Percentiles rank a stretch among this genome's conserved stretches.
phyloP scores from a whole-genome alignment of 2,329 filamentous ascomycete species.

The Sclerotiophoma versabilis region DNA sequence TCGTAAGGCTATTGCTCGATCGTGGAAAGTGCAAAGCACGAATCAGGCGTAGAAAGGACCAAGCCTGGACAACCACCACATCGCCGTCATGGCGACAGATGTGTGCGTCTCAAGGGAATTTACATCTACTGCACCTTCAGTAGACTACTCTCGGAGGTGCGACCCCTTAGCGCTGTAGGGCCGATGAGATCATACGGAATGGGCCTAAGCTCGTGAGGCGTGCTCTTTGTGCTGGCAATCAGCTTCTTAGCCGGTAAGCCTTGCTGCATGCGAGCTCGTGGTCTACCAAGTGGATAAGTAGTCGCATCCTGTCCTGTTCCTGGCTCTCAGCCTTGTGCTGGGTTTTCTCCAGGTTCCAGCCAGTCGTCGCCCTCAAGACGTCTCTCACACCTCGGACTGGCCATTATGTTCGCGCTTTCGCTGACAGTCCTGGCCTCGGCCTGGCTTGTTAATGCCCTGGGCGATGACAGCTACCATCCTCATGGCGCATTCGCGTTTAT shows the following conservation, averaged over 20 bases:
- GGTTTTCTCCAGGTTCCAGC: constrained; percentile 1
- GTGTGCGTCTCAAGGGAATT: not conserved
- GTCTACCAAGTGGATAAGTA: constrained; percentile 25
- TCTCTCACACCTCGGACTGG: constrained; percentile 9
- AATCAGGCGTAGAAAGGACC: not conserved
- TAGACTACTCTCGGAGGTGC: not conserved
- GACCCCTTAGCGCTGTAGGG: constrained; percentile 7
- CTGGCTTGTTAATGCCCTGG: constrained; percentile 32
- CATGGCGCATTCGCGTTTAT: constrained; percentile 62
- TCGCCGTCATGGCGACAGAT: not conserved
- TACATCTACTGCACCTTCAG: not conserved
- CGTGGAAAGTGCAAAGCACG: not conserved
- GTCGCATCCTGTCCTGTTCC: constrained; percentile 7
- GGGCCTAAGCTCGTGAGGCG: constrained; percentile 25
- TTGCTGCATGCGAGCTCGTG: constrained; percentile 24
- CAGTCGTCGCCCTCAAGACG: not conserved
- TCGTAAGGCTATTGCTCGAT: not conserved
- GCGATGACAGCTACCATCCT: constrained; percentile 40
- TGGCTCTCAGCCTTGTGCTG: constrained; percentile 14
- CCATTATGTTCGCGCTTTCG: constrained; percentile 38
- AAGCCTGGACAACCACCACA: not conserved
- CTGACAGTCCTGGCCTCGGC: constrained; percentile 31
- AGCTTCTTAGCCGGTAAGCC: constrained; percentile 19
- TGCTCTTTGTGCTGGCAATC: constrained; percentile 31
- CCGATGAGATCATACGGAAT: constrained; percentile 16